Evolutionary conservation across 495 filamentous ascomycete genomes (phyloP).

Genomic region (Pseudomonodictys pantanalensis): DNA sequence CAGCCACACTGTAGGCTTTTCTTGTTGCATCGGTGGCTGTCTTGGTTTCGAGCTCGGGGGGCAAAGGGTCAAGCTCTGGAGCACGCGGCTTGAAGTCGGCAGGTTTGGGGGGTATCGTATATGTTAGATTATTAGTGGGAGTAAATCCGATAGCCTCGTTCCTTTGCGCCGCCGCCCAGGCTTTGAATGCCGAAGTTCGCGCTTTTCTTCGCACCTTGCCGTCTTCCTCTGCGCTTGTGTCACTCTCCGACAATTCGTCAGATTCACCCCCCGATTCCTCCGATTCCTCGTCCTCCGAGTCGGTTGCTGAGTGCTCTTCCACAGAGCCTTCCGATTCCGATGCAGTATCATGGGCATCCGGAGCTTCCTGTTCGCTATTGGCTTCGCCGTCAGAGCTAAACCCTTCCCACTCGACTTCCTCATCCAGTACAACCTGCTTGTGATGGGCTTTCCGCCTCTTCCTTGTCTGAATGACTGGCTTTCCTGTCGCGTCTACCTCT

Average conservation of each 20-base stretch:
- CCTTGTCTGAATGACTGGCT: conserved; percentile 72
- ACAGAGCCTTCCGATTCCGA: not conserved
- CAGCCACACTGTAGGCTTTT: conserved; percentile 72
- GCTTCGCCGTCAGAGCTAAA: conserved; percentile 44
- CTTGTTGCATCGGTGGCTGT: conserved; percentile 54
- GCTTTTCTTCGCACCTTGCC: conserved; percentile 35
- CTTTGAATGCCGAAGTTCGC: conserved; percentile 77
- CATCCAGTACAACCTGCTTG: conserved; percentile 9
- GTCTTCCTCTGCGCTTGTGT: conserved; percentile 29
- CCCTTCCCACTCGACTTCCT: conserved; percentile 59
- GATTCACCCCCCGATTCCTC: conserved; percentile 37
- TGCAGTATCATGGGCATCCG: not conserved
- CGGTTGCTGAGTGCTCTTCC: conserved; percentile 11
- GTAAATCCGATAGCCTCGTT: conserved; percentile 69
- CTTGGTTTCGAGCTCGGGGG: conserved; percentile 65
- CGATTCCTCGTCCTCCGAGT: conserved; percentile 29
- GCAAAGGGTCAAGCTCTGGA: conserved; percentile 70
- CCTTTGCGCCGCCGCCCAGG: conserved; percentile 83
- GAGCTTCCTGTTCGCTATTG: not conserved
- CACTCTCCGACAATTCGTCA: too few species aligned
- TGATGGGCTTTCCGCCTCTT: conserved; percentile 34
- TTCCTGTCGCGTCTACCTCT: conserved; percentile 71
- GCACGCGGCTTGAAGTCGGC: conserved; percentile 59
- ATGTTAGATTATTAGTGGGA: conserved; percentile 43
- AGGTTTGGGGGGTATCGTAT: conserved; percentile 30